These are phyloP conservation scores for Agaricus sinodeliciosus DNA, from an alignment of 768 basidiomycete species.

Conservation along the genomic window DNA sequence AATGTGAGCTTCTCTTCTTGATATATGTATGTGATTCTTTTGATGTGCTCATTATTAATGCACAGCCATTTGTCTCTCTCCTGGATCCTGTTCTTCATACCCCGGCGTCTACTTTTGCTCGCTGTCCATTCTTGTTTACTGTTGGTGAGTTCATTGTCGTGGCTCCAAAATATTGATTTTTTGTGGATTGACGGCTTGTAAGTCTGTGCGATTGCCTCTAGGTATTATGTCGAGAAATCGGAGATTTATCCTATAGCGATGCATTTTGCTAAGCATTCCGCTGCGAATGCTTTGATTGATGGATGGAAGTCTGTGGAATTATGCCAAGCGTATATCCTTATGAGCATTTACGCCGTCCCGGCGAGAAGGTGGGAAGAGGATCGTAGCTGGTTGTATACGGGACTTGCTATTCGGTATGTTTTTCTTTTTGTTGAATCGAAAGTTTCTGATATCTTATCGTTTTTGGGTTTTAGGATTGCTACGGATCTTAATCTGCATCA, in stretches of 20 bases:
- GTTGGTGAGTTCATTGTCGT: constrained; percentile 49
- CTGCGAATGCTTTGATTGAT: constrained; percentile 73
- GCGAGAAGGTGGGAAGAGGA: constrained; percentile 87
- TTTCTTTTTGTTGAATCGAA: background rate
- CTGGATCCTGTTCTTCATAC: constrained; percentile 81
- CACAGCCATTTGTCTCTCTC: constrained; percentile 61
- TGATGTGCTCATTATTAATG: constrained; percentile 7
- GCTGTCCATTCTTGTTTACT: constrained; percentile 89
- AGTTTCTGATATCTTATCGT: constrained; percentile 1
- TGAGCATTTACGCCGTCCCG: constrained; percentile 77
- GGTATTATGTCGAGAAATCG: constrained; percentile 73
- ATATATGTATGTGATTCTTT: background rate
- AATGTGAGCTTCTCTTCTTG: constrained; percentile 42
- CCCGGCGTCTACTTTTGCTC: constrained; percentile 67
- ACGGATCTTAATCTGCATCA: constrained; percentile 86
- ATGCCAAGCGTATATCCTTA: constrained; percentile 86
- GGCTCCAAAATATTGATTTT: background rate
- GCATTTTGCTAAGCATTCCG: constrained; percentile 83
- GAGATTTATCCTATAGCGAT: constrained; percentile 85
- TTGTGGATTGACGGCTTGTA: constrained; percentile 6
- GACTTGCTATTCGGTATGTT: constrained; percentile 69
- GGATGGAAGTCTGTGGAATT: constrained; percentile 85
- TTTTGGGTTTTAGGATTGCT: constrained; percentile 49
- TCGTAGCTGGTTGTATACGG: constrained; percentile 84
- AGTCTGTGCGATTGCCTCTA: constrained; percentile 85